Evolutionary conservation across 768 basidiomycete species (phyloP), one percentile per base, ranked within the genome.

Genomic region (Porphyrellus cyaneotinctus): DNA sequence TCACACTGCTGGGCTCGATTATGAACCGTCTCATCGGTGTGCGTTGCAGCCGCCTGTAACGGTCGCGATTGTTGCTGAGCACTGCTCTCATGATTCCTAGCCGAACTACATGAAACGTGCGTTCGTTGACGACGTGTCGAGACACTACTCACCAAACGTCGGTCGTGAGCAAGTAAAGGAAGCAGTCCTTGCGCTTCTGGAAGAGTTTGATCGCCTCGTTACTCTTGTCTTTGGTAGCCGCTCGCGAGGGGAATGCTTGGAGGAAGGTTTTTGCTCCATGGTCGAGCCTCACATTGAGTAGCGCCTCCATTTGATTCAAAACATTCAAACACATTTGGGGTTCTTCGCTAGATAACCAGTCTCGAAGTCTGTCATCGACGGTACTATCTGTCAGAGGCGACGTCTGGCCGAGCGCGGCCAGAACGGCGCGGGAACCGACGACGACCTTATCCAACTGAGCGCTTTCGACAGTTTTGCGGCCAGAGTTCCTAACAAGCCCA

Each of bases 181-280:
- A 53, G 13, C 12, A 35, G 9, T 11, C 30, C 8, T 47, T 18
- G 23, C 28, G 41, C 24, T 22, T 37, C 14, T 24, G 13, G n/a
- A 59, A 59, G 12, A 58, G 45, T 10, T 12, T 44, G 48, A 59
- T 48, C 0, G 46, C 56, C 6, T 49, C 51, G 23, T 22, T 15
- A 2, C 20, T n/a, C 11, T 18, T 47, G 17, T 41, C 56, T 38
- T 48, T 20, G 17, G 36, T 7, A 18, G n/a, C n/a, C n/a, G n/a
- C n/a, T n/a, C n/a, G n/a, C n/a, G n/a, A 22, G 18, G 17, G 32
- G 4, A 33, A 13, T 3, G 44, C 6, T 2, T 22, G 22, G 41
- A 24, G 50, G 44, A 23, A 49, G 31, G 6, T n/a, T 46, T 18
- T 20, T 37, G 18, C n/a, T 8, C 15, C 18, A 14, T 22, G 11